A percentile compares a stretch with the other conserved stretches of the same genome.
phyloP scores from a whole-genome alignment of 1,284 basidiomycete species.

The Cutaneotrichosporon mucoides region DNA sequence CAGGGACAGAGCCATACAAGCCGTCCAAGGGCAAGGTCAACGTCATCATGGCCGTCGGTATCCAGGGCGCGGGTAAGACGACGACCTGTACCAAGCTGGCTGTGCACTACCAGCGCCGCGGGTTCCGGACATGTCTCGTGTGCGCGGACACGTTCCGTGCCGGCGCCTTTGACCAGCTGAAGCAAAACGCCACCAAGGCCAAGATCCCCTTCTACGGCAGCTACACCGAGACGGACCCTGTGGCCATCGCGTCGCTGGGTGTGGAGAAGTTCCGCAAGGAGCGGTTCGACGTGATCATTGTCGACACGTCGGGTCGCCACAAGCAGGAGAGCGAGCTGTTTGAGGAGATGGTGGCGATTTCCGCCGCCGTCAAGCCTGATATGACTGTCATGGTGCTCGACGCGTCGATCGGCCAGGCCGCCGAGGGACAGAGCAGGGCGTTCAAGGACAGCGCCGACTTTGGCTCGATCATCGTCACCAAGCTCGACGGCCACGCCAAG shows the following conservation, averaged over 20 bases:
- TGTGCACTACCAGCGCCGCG: conserved; percentile 94
- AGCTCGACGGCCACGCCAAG: conserved; percentile 99
- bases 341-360: conserved; percentile 96
- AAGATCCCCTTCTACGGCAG: conserved; percentile 99
- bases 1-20: conserved; percentile 89
- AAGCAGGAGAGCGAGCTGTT: conserved; percentile 97
- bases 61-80: conserved; percentile 97
- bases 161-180: conserved; percentile 92
- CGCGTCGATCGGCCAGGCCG: conserved; percentile 83
- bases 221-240: conserved; percentile 98
- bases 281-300: conserved; percentile 97
- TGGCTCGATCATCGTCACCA: conserved; percentile 98
- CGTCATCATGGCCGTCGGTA: conserved; percentile 96
- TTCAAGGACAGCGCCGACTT: conserved; percentile 99
- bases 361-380: conserved; percentile 84
- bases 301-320: conserved; percentile 96
- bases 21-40: conserved; percentile 93
- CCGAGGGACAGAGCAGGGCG: conserved; percentile 89
- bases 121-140: conserved; percentile 96
- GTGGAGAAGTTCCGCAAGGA: conserved; percentile 97
- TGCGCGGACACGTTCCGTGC: conserved; percentile 99
- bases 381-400: conserved; percentile 88
- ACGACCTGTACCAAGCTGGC: conserved; percentile 97
- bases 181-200: conserved; percentile 93
- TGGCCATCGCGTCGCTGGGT: conserved; percentile 88